Percentiles rank a stretch among this genome's conserved stretches.
These are phyloP conservation scores for Spiraea crenata DNA, from an alignment of 331 rosid species.

Conservation along the genomic window DNA sequence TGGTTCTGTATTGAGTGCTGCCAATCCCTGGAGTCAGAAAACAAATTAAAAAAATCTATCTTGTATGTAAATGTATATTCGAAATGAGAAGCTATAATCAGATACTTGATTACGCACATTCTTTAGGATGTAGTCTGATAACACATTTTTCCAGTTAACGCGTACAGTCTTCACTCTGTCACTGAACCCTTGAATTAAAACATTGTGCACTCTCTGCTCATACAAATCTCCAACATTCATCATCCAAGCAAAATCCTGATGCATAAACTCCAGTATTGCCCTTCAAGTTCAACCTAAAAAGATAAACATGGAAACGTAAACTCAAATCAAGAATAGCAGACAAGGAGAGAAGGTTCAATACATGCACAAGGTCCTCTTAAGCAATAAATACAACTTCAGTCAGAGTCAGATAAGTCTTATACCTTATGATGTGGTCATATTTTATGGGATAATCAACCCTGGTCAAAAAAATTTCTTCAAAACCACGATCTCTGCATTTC, in stretches of 20 bases:
- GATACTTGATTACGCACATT: slow-evolving; percentile 53
- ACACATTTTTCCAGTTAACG: slow-evolving; percentile 71
- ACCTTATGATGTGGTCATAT: slow-evolving; percentile 87
- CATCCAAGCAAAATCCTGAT: slow-evolving; percentile 72
- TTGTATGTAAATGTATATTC: slow-evolving; percentile 16
- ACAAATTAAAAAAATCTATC: slow-evolving; percentile 22
- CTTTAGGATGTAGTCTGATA: slow-evolving; percentile 55
- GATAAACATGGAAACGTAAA: slow-evolving; percentile 30
- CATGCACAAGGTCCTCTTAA: not conserved
- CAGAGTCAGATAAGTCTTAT: not conserved
- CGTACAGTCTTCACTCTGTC: slow-evolving; percentile 77
- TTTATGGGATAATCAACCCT: slow-evolving; percentile 71
- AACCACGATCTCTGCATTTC: slow-evolving; percentile 74
- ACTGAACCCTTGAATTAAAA: slow-evolving; percentile 66
- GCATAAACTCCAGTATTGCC: slow-evolving; percentile 54
- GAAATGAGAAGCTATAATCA: slow-evolving; percentile 25
- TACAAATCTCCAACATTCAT: slow-evolving; percentile 92
- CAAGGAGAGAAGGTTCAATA: not conserved
- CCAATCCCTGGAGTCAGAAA: slow-evolving; percentile 63
- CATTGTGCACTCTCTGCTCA: slow-evolving; percentile 72
- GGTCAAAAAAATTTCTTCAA: slow-evolving; percentile 88
- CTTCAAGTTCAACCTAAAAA: slow-evolving; percentile 72
- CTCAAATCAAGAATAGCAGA: not conserved
- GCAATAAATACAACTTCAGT: not conserved
- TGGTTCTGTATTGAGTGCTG: slow-evolving; percentile 64